Evolutionary conservation across 1,139 yeast species (phyloP).

Genomic region (Yamadazyma oceani): DNA sequence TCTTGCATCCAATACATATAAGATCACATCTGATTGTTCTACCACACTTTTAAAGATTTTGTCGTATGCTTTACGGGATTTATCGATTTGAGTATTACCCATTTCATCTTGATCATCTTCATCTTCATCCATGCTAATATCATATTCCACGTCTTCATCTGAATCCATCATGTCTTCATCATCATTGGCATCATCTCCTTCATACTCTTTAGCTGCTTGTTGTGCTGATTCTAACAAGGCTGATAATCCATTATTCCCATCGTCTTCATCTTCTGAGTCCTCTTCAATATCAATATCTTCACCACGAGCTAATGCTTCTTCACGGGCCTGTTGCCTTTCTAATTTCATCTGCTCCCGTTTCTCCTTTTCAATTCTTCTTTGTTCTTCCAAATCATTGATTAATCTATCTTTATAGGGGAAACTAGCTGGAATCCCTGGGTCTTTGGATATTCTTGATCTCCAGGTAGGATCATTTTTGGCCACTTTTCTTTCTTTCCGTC

Average conservation of each 20-base stretch:
- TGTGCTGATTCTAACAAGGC: conserved; percentile 91
- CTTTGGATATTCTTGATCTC: conserved; percentile 81
- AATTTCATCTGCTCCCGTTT: conserved; percentile 52
- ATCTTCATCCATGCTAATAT: conserved; percentile 41
- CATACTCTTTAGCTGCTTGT: conserved; percentile 72
- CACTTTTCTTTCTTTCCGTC: conserved; percentile 76
- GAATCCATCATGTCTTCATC: conserved; percentile 48
- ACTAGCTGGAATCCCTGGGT: conserved; percentile 91
- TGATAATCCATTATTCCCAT: conserved; percentile 57
- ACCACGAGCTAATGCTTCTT: conserved; percentile 47
- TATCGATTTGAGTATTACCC: conserved; percentile 48
- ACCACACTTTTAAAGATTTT: conserved; percentile 81
- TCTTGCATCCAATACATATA: conserved; percentile 94
- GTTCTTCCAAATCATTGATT: conserved; percentile 75
- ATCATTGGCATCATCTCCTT: conserved; percentile 56
- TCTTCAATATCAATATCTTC: conserved; percentile 39
- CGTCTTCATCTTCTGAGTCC: conserved; percentile 39
- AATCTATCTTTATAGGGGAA: conserved; percentile 92
- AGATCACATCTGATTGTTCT: conserved; percentile 84
- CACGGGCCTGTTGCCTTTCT: conserved; percentile 47
- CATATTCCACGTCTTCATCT: conserved; percentile 51
- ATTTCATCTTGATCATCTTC: conserved; percentile 51
- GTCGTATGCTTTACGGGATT: conserved; percentile 90
- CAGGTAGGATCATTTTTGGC: conserved; percentile 91
- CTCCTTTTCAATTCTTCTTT: conserved; percentile 62